Evolutionary conservation across 129 eudicot species (phyloP).

Genomic region (Tanacetum coccineum): DNA sequence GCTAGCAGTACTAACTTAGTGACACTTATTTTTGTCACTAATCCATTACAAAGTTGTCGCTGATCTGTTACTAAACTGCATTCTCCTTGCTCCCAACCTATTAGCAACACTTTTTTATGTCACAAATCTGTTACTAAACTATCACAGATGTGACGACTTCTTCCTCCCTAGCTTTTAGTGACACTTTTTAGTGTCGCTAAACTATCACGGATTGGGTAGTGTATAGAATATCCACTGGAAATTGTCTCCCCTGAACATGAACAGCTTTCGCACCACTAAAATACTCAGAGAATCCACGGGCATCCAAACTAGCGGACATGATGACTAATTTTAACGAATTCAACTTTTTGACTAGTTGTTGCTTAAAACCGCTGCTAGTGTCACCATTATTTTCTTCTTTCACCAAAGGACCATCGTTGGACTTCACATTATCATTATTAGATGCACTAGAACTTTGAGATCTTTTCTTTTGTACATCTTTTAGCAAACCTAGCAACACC

Average conservation of each 20-base stretch:
- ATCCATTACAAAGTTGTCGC: too few relatives aligned
- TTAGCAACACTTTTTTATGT: too few relatives aligned
- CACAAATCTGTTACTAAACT: too few relatives aligned
- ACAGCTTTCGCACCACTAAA: constrained; percentile 94
- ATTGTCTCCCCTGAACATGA: constrained; percentile 91
- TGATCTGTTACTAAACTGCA: too few relatives aligned
- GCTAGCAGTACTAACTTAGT: too few relatives aligned
- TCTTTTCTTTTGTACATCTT: constrained; percentile 68
- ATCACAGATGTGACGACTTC: too few relatives aligned
- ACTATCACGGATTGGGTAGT: constrained; percentile 72
- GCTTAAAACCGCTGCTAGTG: constrained; percentile 26
- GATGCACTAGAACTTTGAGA: constrained; percentile 31
- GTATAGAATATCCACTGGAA: constrained; percentile 82
- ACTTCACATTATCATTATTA: constrained; percentile 22
- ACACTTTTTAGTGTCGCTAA: too few relatives aligned
- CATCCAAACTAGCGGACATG: constrained; percentile 99
- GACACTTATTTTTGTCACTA: too few relatives aligned
- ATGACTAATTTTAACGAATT: constrained; percentile 71
- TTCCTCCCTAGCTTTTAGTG: too few relatives aligned
- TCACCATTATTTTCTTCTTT: constrained; percentile 36
- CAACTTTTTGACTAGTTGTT: constrained; percentile 32
- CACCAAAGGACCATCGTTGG: constrained; percentile 26
- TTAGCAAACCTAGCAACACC: constrained; percentile 87
- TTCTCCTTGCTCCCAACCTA: too few relatives aligned
- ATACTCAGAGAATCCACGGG: constrained; percentile 77